A percentile compares a stretch with the other conserved stretches of the same genome.
These are phyloP conservation scores for Eremochloa ophiuroides DNA, from an alignment of 176 grass and related monocot species.

Conservation along the genomic window DNA sequence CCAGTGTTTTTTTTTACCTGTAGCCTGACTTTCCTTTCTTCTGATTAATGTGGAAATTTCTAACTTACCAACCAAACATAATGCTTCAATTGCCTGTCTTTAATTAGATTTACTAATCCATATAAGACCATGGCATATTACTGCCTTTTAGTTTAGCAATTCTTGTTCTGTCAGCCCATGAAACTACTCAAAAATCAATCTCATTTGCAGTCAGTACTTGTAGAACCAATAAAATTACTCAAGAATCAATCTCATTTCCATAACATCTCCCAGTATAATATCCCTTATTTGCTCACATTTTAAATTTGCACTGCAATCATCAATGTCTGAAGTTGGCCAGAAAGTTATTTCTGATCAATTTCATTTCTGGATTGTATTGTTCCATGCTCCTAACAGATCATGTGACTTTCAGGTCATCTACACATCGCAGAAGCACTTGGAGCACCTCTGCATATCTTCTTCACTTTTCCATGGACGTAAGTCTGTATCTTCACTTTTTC, in stretches of 20 bases:
- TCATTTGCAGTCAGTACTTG: not conserved
- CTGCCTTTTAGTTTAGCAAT: not conserved
- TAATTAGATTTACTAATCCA: not conserved
- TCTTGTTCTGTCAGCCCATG: conserved; percentile 1
- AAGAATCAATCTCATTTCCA: conserved; percentile 1
- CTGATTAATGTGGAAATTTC: not conserved
- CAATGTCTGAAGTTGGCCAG: not conserved
- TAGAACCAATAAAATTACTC: not conserved
- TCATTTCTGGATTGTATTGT: conserved; percentile 18
- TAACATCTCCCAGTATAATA: not conserved
- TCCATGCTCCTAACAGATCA: conserved; percentile 6
- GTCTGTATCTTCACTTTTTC: conserved; percentile 83
- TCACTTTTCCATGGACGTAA: conserved; percentile 99
- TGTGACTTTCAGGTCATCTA: conserved; percentile 67
- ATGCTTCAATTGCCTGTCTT: not conserved
- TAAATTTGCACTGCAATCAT: not conserved
- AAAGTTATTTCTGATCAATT: not conserved
- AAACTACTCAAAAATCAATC: not conserved
- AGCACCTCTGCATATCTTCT: conserved; percentile 91
- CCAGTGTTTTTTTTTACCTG: not conserved
- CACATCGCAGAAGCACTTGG: conserved; percentile 97
- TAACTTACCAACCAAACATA: not conserved
- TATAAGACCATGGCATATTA: not conserved
- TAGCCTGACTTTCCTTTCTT: conserved; percentile 3
- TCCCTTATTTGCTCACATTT: conserved; percentile 3